Conservation (phyloP, 371 early-diverging fungal genomes). For the Mortierella sp. region DNA sequence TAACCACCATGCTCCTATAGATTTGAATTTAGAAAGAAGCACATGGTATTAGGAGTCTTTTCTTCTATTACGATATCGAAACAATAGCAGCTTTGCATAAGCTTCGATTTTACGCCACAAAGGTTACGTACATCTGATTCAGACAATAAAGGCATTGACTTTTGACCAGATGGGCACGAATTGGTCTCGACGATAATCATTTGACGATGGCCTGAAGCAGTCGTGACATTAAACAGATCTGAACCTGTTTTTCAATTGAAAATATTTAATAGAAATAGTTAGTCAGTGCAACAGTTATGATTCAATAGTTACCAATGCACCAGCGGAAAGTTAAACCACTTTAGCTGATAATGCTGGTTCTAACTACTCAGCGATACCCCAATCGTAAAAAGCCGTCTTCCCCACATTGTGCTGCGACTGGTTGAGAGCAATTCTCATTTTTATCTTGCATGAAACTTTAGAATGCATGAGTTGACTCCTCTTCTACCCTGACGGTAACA, state of each 20-base stretch:
- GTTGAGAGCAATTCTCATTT: constrained; percentile 10
- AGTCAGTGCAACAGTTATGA: neutral
- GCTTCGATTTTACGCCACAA: neutral
- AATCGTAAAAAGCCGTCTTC: neutral
- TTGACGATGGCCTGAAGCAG: constrained; percentile 87
- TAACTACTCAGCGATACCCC: neutral
- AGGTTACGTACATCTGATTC: constrained; percentile 72
- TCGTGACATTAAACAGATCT: constrained; percentile 94
- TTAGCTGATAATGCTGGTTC: neutral
- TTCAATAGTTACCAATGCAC: too few species aligned
- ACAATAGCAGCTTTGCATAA: too few species aligned
- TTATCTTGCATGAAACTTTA: neutral
- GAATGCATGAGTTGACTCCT: neutral
- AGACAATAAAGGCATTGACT: constrained; percentile 92
- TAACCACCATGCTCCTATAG: constrained; percentile 78
- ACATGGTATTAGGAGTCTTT: neutral
- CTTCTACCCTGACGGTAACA: neutral
- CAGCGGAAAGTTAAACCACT: too few species aligned
- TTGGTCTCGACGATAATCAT: constrained; percentile 98
- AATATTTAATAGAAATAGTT: constrained; percentile 6
- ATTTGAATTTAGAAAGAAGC: neutral
- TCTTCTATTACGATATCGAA: neutral
- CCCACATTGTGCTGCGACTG: constrained; percentile 25
- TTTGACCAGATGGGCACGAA: constrained; percentile 96
- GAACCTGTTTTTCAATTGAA: constrained; percentile 66